Base-by-base conservation (phyloP, 306 rosid genomes). In the Potentilla sterilis region DNA sequence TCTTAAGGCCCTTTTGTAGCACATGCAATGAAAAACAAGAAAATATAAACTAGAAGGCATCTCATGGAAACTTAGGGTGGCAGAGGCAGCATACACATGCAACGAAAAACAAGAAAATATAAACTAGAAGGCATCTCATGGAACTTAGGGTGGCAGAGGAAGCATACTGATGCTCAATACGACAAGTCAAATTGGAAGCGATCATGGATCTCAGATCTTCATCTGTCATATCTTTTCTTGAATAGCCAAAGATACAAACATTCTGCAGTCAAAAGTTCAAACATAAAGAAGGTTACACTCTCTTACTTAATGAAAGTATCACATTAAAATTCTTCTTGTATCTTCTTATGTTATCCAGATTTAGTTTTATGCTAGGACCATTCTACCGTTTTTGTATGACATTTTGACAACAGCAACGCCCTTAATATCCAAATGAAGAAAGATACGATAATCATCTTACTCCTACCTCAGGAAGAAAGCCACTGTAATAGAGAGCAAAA, bases 401-500 rank as follows among this genome's bases (percentile, higher is more conserved):
- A 18, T n/a, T 22, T 66, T 67, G 52, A 40, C 21, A 55, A 67
- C 28, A 35, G 69, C 22, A 65, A 37, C 0, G 10, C 67, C 67
- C 3, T 63, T 8, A 19, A 65, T 37, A 58, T 34, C 24, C 55
- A 42, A 51, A n/a, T 9, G 3, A 42, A n/a, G 3, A 14, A 18
- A 12, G 46, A 68, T 28, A 57, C 15, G 72, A 67, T 19, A 43
- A 38, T 61, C 51, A 61, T 57, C 13, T 8, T 38, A 38, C 4
- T 37, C 75, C 75, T 83, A 94, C 98, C 94, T 94, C 89, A 49
- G 96, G 98, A 78, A 93, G 96, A 86, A 87, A 93, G 73, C 98
- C 97, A 74, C 90, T 91, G 75, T 88, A 88, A 84, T 88, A 93
- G 77, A 93, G 84, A 69, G 98, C 97, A 87, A 93, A 93, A 72